Percentiles rank a stretch among this genome's conserved stretches.
Conservation (phyloP, 1,284 basidiomycete genomes). For the Stereum hirsutum region DNA sequence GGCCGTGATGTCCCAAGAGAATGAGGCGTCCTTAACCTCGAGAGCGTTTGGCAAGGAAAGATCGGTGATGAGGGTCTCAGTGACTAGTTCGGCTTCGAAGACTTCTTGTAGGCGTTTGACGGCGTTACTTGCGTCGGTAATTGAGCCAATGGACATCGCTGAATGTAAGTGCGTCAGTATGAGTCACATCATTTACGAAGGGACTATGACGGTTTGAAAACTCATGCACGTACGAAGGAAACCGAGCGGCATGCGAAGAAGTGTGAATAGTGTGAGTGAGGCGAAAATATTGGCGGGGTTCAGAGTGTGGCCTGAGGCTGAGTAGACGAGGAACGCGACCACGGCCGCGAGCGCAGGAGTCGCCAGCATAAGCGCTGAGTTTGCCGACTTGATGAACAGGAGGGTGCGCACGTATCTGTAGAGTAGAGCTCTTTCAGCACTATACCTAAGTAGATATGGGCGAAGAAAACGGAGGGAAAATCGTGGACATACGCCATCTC, state of each 20-base stretch:
- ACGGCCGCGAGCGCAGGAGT: conserved; percentile 81
- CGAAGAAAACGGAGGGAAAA: not conserved
- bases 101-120: conserved; percentile 58
- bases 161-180: conserved; percentile 9
- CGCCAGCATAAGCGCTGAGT: conserved; percentile 59
- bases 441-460: not conserved
- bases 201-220: not conserved
- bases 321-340: conserved; percentile 80
- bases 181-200: not conserved
- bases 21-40: conserved; percentile 57
- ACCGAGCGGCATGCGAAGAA: conserved; percentile 71
- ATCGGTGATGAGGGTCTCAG: conserved; percentile 41
- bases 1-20: conserved; percentile 78
- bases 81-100: conserved; percentile 71
- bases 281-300: conserved; percentile 72
- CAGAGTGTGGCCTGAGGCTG: conserved; percentile 57
- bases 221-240: conserved; percentile 43
- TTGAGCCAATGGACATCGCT: conserved; percentile 71
- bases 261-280: conserved; percentile 75
- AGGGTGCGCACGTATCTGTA: conserved; percentile 65
- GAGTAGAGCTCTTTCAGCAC: not conserved
- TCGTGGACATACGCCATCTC: conserved; percentile 52
- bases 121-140: conserved; percentile 75
- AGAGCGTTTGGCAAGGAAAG: conserved; percentile 52
- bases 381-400: conserved; percentile 64